These are phyloP conservation scores for Salvia hispanica DNA, from an alignment of 257 asterid genomes.

Conservation along the genomic window DNA sequence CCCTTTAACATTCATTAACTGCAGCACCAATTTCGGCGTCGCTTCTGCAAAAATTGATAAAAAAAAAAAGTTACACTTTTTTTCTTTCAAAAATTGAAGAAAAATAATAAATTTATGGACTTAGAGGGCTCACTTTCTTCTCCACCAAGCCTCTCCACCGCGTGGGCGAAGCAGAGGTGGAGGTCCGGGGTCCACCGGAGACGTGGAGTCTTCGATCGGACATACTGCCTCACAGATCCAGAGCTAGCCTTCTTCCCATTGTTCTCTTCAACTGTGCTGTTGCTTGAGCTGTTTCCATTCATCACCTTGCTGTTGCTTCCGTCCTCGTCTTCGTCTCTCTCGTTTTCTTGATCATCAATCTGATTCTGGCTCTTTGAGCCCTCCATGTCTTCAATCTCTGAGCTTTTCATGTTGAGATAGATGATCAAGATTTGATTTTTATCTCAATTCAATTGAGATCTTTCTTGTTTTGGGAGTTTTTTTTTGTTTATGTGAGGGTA, in stretches of 20 bases:
- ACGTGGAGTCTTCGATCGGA: slow-evolving; percentile 80
- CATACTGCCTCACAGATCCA: slow-evolving; percentile 83
- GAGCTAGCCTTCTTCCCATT: slow-evolving; percentile 50
- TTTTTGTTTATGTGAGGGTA: slow-evolving; percentile 26
- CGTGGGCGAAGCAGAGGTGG: slow-evolving; percentile 81
- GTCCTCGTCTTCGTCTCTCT: too few relatives aligned
- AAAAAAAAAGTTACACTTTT: too few relatives aligned
- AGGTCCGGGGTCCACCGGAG: slow-evolving; percentile 95
- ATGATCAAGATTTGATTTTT: too few relatives aligned
- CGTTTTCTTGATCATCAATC: too few relatives aligned
- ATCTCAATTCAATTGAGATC: slow-evolving; percentile 8
- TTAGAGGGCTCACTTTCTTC: slow-evolving; percentile 71
- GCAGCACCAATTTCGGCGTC: slow-evolving; percentile 94
- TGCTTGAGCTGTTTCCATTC: slow-evolving; percentile 65
- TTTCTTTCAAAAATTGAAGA: too few relatives aligned
- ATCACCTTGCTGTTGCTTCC: not conserved
- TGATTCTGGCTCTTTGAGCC: too few relatives aligned
- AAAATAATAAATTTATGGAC: too few relatives aligned
- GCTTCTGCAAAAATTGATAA: slow-evolving; percentile 57
- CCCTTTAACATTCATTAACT: slow-evolving; percentile 86
- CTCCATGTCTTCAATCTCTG: too few relatives aligned
- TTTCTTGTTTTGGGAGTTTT: not conserved
- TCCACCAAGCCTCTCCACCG: slow-evolving; percentile 85
- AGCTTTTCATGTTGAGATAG: too few relatives aligned
- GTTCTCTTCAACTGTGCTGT: slow-evolving; percentile 84